Evolutionary conservation across 2,329 filamentous ascomycete species (phyloP).

Genomic region (Aspergillus candidus): DNA sequence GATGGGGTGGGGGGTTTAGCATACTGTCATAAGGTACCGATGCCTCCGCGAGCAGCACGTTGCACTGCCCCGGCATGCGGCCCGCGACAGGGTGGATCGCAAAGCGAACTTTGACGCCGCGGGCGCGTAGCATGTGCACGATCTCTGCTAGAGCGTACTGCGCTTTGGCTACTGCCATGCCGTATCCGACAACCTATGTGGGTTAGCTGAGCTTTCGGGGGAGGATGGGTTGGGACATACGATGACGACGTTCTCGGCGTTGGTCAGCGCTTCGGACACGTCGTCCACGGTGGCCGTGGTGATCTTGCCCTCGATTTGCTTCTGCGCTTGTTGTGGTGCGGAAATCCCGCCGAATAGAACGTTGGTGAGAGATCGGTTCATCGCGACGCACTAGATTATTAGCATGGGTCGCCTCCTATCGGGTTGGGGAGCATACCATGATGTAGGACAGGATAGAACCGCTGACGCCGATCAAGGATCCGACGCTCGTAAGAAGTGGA

Average conservation of each 20-base stretch:
- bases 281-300: conserved; percentile 76
- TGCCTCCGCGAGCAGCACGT: conserved; percentile 82
- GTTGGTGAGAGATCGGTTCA: conserved; percentile 86
- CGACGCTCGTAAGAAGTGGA: conserved; percentile 74
- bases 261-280: conserved; percentile 66
- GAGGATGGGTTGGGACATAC: conserved; percentile 28
- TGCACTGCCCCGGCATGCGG: conserved; percentile 89
- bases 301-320: conserved; percentile 73
- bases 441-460: conserved; percentile 86
- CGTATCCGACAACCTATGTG: conserved; percentile 66
- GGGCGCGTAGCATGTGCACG: conserved; percentile 63
- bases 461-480: conserved; percentile 79
- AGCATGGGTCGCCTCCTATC: neutral
- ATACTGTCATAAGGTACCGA: conserved; percentile 76
- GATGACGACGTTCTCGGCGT: conserved; percentile 80
- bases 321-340: conserved; percentile 55
- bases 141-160: conserved; percentile 88
- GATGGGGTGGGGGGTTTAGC: no score
- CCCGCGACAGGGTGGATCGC: conserved; percentile 87
- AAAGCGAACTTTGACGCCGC: conserved; percentile 76
- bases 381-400: conserved; percentile 61
- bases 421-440: conserved; percentile 36
- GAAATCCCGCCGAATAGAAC: conserved; percentile 81
- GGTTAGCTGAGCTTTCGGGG: neutral
- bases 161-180: conserved; percentile 90